Conservation (phyloP, 257 asterid species). For the Solanum appendiculatum region DNA sequence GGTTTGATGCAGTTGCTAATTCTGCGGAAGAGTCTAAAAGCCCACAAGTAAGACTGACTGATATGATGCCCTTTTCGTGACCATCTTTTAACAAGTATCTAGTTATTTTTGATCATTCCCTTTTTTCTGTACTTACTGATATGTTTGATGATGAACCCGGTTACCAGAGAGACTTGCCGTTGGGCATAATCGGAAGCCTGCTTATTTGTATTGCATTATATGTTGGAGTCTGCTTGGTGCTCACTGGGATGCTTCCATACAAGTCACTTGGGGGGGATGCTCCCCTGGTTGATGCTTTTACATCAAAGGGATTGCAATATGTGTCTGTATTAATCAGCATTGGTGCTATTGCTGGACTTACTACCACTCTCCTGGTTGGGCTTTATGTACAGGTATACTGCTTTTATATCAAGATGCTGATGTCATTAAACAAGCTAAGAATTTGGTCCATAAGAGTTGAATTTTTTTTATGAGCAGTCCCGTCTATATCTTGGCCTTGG, state of each 20-base stretch:
- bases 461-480: conserved; percentile 42
- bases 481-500: conserved; percentile 95
- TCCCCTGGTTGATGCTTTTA: conserved; percentile 87
- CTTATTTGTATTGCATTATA: conserved; percentile 58
- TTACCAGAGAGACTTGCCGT: conserved; percentile 81
- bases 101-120: background rate
- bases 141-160: conserved; percentile 7
- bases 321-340: conserved; percentile 79
- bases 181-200: conserved; percentile 95
- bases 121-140: background rate
- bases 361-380: conserved; percentile 92
- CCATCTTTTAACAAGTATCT: background rate
- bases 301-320: conserved; percentile 61
- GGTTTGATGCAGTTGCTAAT: conserved; percentile 97
- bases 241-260: conserved; percentile 96
- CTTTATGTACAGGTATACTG: conserved; percentile 85
- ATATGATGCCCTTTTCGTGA: background rate
- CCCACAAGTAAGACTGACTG: conserved; percentile 57
- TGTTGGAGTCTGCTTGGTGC: conserved; percentile 78
- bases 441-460: background rate
- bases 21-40: conserved; percentile 97
- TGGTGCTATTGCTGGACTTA: conserved; percentile 96
- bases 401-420: background rate
- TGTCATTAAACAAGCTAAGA: background rate
- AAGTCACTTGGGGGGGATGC: conserved; percentile 81